Evolutionary conservation across 176 grass and related monocot genomes (phyloP), one percentile per base, ranked within the genome.

Genomic region (Luzula sylvatica): DNA sequence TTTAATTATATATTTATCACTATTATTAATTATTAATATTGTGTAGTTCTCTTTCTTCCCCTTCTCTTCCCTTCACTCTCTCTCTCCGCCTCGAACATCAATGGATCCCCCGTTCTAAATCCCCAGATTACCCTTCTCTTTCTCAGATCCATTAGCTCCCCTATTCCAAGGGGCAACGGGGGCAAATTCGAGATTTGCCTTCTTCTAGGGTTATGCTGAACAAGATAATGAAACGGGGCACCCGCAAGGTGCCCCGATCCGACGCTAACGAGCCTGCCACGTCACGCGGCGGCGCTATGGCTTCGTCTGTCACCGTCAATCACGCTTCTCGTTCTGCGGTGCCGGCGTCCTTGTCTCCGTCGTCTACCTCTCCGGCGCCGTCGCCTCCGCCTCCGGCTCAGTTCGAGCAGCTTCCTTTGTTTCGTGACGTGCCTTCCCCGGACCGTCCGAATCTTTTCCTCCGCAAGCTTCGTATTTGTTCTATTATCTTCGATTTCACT

Each of bases 171-270:
- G 22, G 7, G 51, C 30, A 15, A 21, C 49, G 8, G n/a, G 7
- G 1, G 53, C 40, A 23, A 62, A 50, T 32, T 17, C 53, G 45
- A 44, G 52, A n/a, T 65, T 56, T 54, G 48, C 70, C 52, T 29
- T 29, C 50, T 59, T 42, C 55, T 32, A 23, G 35, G 25, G 58
- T 67, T 47, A 93, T 93, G 87, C 76, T 93, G 50, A 93, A 92
- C 75, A 83, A 80, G 81, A 80, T 86, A 70, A 93, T 93, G 66
- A 93, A 93, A 66, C 81, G 87, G 51, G 73, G 81, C 1, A 23
- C 11, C 22, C 80, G 87, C 43, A 93, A 86, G 87, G 80, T 78
- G n/a, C 1, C 55, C 24, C 75, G 75, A 45, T 51, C 60, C 43
- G 87, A 86, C 47, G 64, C 75, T n/a, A 52, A 42, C 30, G 81